Evolutionary conservation across 2,329 filamentous ascomycete species (phyloP), one percentile per base, ranked within the genome.

Genomic region (Claviceps lovelessii): DNA sequence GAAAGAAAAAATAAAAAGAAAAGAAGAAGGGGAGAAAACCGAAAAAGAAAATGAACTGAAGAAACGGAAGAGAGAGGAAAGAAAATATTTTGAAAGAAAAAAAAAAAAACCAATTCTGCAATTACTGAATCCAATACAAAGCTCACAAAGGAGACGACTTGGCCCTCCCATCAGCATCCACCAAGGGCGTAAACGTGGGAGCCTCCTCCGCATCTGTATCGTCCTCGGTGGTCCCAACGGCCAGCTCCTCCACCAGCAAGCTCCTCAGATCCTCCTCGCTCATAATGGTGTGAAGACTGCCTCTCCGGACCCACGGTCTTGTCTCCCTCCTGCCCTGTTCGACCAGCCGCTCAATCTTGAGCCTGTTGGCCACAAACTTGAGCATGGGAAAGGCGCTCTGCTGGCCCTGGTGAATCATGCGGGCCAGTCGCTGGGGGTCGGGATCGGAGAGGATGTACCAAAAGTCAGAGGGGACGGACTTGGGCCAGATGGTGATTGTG

Each of bases 401-500:
- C 68, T 94, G 86, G 23, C 93, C 93, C 56, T 88, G 86, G 58
- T 90, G 86, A 15, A 98, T 80, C 91, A 97, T 96, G 42, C 86
- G 79, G 7, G 86, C 88, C 11, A 98, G 72, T 4, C 90, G 78
- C 51, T 83, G 74, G 3, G 84, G 74, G 46, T 81, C 84, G 0
- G 93, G 93, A 64, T 98, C 93, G 0, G 84, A 83, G 1, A 98
- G 77, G 58, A 98, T 95, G 62, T 88, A 81, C 66, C 78, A 83
- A 66, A 96, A 94, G 70, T 98, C 93, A 1, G 82, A 85, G 1
- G 81, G 72, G 3, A 83, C 73, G 13, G 83, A 85, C 67, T 90
- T 89, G 8, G 93, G 93, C 90, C 91, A 97, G 64, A 98, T 90
- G 13, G 93, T 98, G 59, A 97, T 86, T 10, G 89, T 97, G 33